Evolutionary conservation across 2,329 filamentous ascomycete genomes (phyloP), one percentile per base, ranked within the genome.

Genomic region (Nemania diffusa): DNA sequence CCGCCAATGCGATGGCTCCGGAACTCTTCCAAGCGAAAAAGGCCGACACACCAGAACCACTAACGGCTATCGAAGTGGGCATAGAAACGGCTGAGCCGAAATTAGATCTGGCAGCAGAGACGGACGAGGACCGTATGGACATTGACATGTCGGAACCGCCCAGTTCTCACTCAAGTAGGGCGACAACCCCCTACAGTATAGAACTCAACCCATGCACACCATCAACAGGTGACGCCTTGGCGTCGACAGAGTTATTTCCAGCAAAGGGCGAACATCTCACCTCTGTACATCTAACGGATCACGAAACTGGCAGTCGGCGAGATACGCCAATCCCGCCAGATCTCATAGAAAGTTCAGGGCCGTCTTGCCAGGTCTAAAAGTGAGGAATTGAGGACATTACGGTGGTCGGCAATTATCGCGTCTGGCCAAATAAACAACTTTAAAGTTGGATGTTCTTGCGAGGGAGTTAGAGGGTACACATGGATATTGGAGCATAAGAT

Each of bases 91-190:
- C 72, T 20, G 76, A 67, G 56, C 75, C 71, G 70, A 71, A 69
- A 52, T 71, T 71, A n/a, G 61, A 69, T 8, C 37, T 40, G 17
- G n/a, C 65, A 11, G 53, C 53, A n/a, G 65, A 69, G n/a, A 52
- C 55, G 9, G 70, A 70, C 40, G 56, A 46, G 17, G 65, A 57
- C n/a, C 22, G 22, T 2, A 67, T 76, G 34, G 84, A 87, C 34
- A 76, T 84, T 5, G 83, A 85, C 52, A 85, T 85, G 82, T 85
- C 83, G n/a, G 84, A 85, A n/a, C 79, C 76, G 5, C 79, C 78
- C 64, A 84, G 81, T 69, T 75, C 79, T 62, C 62, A 75, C 22
- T 80, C 81, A 4, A 80, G 80, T 55, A 76, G 73, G 51, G 77
- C 73, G 17, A 70, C 77, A 4, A 75, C 76, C 24, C 73, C 74